Evolutionary conservation across 768 basidiomycete species (phyloP), one percentile per base, ranked within the genome.

Genomic region (Xanthoconium stramineum): DNA sequence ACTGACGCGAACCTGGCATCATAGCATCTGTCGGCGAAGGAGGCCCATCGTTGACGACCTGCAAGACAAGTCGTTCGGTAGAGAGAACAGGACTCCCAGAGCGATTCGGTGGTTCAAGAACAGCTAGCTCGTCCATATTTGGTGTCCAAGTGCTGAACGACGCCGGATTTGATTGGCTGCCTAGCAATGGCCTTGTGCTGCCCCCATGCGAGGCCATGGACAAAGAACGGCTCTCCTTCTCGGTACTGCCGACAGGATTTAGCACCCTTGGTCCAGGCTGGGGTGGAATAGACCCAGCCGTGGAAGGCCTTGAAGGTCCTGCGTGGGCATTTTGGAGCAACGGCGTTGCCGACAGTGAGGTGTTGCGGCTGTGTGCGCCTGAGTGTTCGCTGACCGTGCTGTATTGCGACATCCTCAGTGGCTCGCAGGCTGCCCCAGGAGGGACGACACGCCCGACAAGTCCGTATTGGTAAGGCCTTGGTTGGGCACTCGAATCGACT

Each of bases 401-500:
- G 40, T 69, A 58, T 7, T 66, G 67, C 5, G 79, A 76, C 3
- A 74, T 72, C 47, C 74, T 69, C 19, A 73, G 62, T 52, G 65
- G 62, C 28, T 61, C 73, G 37, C 65, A 64, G 0, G 68, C 63
- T 3, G 74, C 72, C 4, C 58, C 61, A 42, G 69, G 69, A 11
- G 69, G 60, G 8, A 60, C 15, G 36, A 71, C 64, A 24, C 77
- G 78, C 3, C 84, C 85, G 28, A 87, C 79, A 40, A 82, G 74
- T 17, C 84, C 84, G 59, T 87, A 87, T 61, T 82, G 76, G 63
- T 87, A 87, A 24, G 84, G 83, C 64, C 72, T 78, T 6, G 81
- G 83, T 46, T 78, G 76, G 30, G 71, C 68, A 39, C 47, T 57
- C 51, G 67, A 58, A 43, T 72, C 66, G 29, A 72, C 60, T 15